Evolutionary conservation across 768 basidiomycete species (phyloP).

Genomic region (Roridomyces roridus): DNA sequence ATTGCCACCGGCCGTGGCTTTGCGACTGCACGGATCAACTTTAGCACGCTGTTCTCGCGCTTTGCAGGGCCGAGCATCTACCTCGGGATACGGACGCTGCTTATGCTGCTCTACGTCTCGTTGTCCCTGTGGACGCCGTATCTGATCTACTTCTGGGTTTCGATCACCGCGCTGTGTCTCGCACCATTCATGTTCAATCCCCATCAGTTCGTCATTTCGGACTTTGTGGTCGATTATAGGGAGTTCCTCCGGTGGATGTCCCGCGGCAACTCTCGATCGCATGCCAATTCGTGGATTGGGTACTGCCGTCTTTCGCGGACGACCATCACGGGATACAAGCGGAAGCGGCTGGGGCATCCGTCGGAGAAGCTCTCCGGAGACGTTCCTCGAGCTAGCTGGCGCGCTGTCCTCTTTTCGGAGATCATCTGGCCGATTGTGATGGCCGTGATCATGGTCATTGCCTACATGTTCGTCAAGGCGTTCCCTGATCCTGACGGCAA

Average conservation of each 20-base stretch:
- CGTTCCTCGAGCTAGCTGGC: constrained; percentile 92
- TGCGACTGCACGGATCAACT: constrained; percentile 93
- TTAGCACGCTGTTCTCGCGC: constrained; percentile 95
- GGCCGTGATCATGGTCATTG: constrained; percentile 86
- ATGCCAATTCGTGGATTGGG: constrained; percentile 98
- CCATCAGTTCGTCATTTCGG: constrained; percentile 97
- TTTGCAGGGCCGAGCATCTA: constrained; percentile 99
- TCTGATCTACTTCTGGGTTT: constrained; percentile 97
- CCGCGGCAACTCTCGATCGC: constrained; percentile 95
- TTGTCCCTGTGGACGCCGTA: constrained; percentile 91
- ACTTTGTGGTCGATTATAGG: constrained; percentile 96
- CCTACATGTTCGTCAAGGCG: constrained; percentile 92
- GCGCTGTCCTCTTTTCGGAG: constrained; percentile 87
- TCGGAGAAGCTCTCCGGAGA: constrained; percentile 97
- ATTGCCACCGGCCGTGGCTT: constrained; percentile 99
- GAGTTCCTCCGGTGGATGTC: constrained; percentile 99
- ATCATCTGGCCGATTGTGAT: constrained; percentile 85
- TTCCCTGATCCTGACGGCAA: constrained; percentile 70
- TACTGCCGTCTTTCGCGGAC: constrained; percentile 98
- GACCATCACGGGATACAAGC: constrained; percentile 99
- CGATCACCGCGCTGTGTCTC: constrained; percentile 88
- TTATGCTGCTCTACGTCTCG: constrained; percentile 94
- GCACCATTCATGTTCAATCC: constrained; percentile 99
- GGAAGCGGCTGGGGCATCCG: constrained; percentile 94
- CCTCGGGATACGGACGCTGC: constrained; percentile 90